Conservation (phyloP, 202 grass and related monocot genomes). For the Setaria viridis region DNA sequence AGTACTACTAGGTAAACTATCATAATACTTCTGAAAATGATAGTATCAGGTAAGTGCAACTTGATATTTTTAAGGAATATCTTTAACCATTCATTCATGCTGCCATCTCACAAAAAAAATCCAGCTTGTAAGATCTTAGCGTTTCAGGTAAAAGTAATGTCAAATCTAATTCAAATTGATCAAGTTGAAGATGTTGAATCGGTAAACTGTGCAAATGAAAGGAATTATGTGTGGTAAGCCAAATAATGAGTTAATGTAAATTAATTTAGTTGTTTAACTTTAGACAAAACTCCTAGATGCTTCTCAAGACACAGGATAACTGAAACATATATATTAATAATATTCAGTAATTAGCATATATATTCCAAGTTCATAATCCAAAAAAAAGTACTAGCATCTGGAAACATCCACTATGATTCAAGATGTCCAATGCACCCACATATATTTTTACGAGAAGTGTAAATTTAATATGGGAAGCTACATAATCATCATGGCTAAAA, state of each 20-base stretch:
- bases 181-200: background rate
- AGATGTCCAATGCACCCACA: background rate
- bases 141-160: constrained; percentile 1
- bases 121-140: background rate
- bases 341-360: background rate
- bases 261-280: background rate
- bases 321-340: constrained; percentile 3
- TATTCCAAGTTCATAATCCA: constrained; percentile 25
- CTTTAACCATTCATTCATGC: background rate
- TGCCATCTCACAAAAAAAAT: background rate
- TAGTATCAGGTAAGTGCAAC: background rate
- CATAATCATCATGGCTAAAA: constrained; percentile 1
- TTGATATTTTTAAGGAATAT: background rate
- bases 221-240: background rate
- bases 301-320: constrained; percentile 18
- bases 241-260: background rate
- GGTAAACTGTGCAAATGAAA: constrained; percentile 1
- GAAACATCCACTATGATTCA: constrained; percentile 11
- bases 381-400: background rate
- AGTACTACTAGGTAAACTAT: background rate
- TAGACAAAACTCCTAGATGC: constrained; percentile 3
- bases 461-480: background rate
- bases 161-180: constrained; percentile 25
- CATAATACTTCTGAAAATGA: constrained; percentile 6
- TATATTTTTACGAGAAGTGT: background rate